phyloP scores from a whole-genome alignment of 2,329 filamentous ascomycete species.

The Geosmithia morbida region DNA sequence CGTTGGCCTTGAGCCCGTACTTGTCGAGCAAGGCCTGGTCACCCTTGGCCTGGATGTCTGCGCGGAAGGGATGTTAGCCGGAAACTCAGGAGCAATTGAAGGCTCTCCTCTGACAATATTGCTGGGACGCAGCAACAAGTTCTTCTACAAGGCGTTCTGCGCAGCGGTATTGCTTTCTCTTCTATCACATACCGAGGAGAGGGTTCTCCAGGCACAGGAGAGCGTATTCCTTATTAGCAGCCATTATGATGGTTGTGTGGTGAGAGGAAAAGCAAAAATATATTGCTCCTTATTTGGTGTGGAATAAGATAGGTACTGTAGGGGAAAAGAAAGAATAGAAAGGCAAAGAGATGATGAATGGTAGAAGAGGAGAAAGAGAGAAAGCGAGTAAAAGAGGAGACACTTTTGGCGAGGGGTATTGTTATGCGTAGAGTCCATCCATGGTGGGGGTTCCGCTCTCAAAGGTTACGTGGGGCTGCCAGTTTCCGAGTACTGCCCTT shows the following conservation, averaged over 20 bases:
- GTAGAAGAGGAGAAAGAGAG: neutral
- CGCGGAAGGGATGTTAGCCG: neutral
- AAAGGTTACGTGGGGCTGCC: neutral
- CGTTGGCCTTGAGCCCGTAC: slow-evolving; percentile 89
- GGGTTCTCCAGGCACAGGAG: slow-evolving; percentile 95
- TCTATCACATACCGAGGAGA: slow-evolving; percentile 57
- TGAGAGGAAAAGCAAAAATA: neutral
- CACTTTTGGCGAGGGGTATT: neutral
- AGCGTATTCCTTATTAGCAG: slow-evolving; percentile 64
- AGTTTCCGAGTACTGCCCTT: neutral
- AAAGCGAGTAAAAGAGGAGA: neutral
- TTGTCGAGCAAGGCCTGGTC: slow-evolving; percentile 77
- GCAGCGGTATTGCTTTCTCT: neutral
- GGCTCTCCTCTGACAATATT: too few species aligned
- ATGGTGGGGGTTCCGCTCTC: neutral
- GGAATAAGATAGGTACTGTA: too few species aligned
- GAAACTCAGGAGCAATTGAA: too few species aligned
- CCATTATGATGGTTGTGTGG: slow-evolving; percentile 37
- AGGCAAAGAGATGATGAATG: slow-evolving; percentile 4
- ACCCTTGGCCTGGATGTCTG: slow-evolving; percentile 79
- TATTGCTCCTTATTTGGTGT: too few species aligned
- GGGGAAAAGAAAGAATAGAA: slow-evolving; percentile 2
- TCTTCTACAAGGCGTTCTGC: too few species aligned
- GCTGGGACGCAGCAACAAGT: too few species aligned
- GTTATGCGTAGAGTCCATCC: neutral